A percentile compares a stretch with the other conserved stretches of the same genome.
Evolutionary conservation across 1,284 basidiomycete genomes (phyloP).

Genomic region (Austroboletus niveus): DNA sequence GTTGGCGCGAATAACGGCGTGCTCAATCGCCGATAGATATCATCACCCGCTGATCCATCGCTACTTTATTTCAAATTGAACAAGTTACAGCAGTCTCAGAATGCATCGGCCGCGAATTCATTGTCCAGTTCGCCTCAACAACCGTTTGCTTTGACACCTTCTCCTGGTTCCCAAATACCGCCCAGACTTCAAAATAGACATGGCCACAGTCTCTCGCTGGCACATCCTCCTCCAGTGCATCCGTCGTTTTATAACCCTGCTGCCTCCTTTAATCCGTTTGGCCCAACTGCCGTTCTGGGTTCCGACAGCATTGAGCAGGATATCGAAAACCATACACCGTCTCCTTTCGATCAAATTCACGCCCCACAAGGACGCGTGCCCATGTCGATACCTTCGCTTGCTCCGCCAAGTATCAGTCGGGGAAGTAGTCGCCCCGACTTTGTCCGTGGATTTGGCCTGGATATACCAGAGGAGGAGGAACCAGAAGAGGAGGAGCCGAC

Average conservation of each 20-base stretch:
- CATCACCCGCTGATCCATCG: constrained; percentile 79
- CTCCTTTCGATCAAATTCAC: constrained; percentile 38
- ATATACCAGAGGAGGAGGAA: constrained; percentile 66
- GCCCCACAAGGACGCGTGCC: constrained; percentile 64
- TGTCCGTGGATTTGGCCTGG: constrained; percentile 70
- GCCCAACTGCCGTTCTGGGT: constrained; percentile 49
- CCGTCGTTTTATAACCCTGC: constrained; percentile 41
- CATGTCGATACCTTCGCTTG: constrained; percentile 44
- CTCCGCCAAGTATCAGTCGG: constrained; percentile 43
- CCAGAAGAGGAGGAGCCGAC: constrained; percentile 40
- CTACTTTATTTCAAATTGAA: constrained; percentile 77
- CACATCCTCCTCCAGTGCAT: constrained; percentile 43
- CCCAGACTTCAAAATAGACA: constrained; percentile 55
- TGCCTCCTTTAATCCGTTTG: constrained; percentile 59
- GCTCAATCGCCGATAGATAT: constrained; percentile 54
- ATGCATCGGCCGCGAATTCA: constrained; percentile 50
- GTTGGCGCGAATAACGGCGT: constrained; percentile 9
- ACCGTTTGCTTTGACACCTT: constrained; percentile 48
- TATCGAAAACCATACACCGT: constrained; percentile 12
- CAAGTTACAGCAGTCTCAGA: constrained; percentile 74
- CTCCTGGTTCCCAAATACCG: constrained; percentile 45
- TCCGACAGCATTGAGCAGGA: constrained; percentile 44
- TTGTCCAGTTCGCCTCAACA: constrained; percentile 64
- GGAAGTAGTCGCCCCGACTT: constrained; percentile 69
- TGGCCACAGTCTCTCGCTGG: constrained; percentile 69